Conservation (phyloP, 2,329 filamentous ascomycete genomes). For the Fusarium nelsonii region DNA sequence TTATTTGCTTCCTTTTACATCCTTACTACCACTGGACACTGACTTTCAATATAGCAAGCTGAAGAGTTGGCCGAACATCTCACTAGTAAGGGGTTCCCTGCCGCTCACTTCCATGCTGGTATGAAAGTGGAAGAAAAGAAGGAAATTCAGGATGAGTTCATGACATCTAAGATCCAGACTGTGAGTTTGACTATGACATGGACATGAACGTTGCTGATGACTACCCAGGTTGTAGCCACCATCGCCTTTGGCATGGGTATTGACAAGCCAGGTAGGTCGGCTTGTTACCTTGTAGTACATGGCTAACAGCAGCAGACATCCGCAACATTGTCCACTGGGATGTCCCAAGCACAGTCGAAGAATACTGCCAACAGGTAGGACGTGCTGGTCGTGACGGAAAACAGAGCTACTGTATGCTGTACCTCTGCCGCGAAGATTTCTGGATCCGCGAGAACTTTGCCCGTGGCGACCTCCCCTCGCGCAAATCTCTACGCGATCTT, state of each 20-base stretch:
- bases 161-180: constrained; percentile 58
- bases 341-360: constrained; percentile 64
- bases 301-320: constrained; percentile 55
- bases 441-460: constrained; percentile 70
- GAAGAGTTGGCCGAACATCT: constrained; percentile 58
- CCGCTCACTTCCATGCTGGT: constrained; percentile 64
- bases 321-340: constrained; percentile 67
- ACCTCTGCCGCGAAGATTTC: constrained; percentile 68
- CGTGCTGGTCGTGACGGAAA: constrained; percentile 67
- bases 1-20: constrained; percentile 1
- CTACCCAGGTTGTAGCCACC: constrained; percentile 56
- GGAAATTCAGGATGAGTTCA: constrained; percentile 64
- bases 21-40: neutral
- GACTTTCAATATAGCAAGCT: constrained; percentile 54
- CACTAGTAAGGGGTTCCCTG: constrained; percentile 54
- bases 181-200: constrained; percentile 14
- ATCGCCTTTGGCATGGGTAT: constrained; percentile 73
- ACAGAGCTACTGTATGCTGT: constrained; percentile 68
- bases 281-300: accelerated
- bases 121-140: constrained; percentile 60
- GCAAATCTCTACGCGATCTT: constrained; percentile 60
- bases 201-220: neutral
- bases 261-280: constrained; percentile 59
- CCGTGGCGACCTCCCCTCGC: constrained; percentile 69
- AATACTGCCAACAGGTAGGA: constrained; percentile 69